Evolutionary conservation across 306 rosid genomes (phyloP), one percentile per base, ranked within the genome.

Genomic region (Gleditsia sinensis): DNA sequence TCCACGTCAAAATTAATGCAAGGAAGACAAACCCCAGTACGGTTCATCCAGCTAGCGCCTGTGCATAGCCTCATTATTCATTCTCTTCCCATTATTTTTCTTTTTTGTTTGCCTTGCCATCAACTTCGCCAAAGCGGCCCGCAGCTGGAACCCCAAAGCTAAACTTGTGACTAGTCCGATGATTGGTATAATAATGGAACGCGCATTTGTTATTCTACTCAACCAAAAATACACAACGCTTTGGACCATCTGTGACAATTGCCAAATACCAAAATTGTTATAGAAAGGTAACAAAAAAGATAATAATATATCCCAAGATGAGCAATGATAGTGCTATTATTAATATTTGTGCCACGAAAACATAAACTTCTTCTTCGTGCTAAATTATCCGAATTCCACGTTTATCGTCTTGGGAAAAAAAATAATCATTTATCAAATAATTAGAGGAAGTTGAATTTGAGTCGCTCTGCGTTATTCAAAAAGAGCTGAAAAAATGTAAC

Each of bases 11-110:
- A 50, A n/a, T 63, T 63, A 50, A 63, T 72, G 71, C 75, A 78
- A 56, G 72, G 82, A 75, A 72, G 79, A 57, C 72, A 33, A 61
- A 32, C 69, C 46, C 30, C 3, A 32, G 60, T 50, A 68, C 48
- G 60, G 60, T 2, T 6, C 48, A 45, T 67, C 25, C 72, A 67
- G 72, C 72, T 43, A 46, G 37, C 62, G 3, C 10, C 62, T 56
- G 9, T 56, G 28, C 20, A 55, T 2, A 43, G 9, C 55, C 54
- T 28, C 34, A 67, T 67, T 67, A 67, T 67, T 67, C 34, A 16
- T 5, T 10, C 4, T 21, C 49, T 5, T 10, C 4, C 34, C 49
- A 62, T 36, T 45, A 36, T 34, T 19, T 20, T 19, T 7, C 21
- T 4, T 7, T 20, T 14, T 20, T 21, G 19, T 19, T 50, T 1